Percentiles rank a stretch among this genome's conserved stretches.
Conservation (phyloP, 768 basidiomycete species). For the Panus rudis region DNA sequence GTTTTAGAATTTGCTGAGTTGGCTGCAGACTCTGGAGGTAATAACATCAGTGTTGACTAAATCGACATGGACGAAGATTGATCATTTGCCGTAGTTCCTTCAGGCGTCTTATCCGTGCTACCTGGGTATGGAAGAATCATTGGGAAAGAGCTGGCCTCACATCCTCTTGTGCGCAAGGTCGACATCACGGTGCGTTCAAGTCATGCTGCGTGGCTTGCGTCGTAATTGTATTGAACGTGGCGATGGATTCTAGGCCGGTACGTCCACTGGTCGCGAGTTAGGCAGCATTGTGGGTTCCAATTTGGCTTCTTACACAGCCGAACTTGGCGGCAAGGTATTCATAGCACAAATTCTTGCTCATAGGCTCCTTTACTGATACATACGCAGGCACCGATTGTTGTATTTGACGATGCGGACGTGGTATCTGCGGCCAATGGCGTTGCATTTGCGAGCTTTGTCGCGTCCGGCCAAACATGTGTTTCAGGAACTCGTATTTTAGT, state of each 20-base stretch:
- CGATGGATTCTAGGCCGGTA: constrained; percentile 52
- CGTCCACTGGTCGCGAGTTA: constrained; percentile 64
- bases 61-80: background rate
- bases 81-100: constrained; percentile 49
- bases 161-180: constrained; percentile 69
- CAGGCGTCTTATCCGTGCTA: constrained; percentile 64
- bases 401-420: constrained; percentile 76
- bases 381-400: constrained; percentile 64
- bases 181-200: constrained; percentile 74
- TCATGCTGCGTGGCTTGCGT: too few relatives aligned
- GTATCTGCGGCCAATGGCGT: constrained; percentile 73
- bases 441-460: constrained; percentile 79
- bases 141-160: constrained; percentile 57
- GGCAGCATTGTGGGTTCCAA: constrained; percentile 72
- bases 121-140: constrained; percentile 64
- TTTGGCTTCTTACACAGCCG: constrained; percentile 70
- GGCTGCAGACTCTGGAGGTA: constrained; percentile 60
- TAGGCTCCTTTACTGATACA: background rate
- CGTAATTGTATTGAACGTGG: background rate
- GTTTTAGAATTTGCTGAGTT: constrained; percentile 72
- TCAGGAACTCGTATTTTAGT: constrained; percentile 81
- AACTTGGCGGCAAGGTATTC: constrained; percentile 76
- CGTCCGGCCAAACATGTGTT: constrained; percentile 88
- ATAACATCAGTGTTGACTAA: constrained; percentile 11
- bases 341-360: background rate